A percentile compares a stretch with the other conserved stretches of the same genome.
Evolutionary conservation across 129 eudicot species (phyloP).

Genomic region (Cynara cardunculus): DNA sequence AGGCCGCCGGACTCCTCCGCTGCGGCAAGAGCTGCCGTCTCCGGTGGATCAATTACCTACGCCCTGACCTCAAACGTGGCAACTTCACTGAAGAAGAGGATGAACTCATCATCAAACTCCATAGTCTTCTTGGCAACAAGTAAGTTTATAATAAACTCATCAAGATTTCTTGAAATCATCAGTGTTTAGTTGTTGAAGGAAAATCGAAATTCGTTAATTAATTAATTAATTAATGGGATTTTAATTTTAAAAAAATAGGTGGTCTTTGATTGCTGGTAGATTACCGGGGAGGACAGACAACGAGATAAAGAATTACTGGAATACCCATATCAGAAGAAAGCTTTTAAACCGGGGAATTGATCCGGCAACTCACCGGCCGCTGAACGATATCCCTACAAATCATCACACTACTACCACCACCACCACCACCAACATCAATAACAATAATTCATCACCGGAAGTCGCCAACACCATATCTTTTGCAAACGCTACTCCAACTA

Average conservation of each 20-base stretch:
- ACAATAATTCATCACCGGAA: conserved; percentile 16
- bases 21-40: conserved; percentile 99
- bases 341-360: conserved; percentile 85
- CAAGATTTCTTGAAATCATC: neutral
- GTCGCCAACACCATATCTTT: conserved; percentile 36
- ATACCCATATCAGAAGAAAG: conserved; percentile 87
- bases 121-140: conserved; percentile 94
- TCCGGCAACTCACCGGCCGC: conserved; percentile 78
- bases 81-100: conserved; percentile 90
- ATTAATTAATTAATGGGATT: neutral
- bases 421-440: neutral
- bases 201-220: neutral
- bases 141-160: conserved; percentile 35
- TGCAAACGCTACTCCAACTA: conserved; percentile 26
- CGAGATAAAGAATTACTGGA: conserved; percentile 96
- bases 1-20: conserved; percentile 96
- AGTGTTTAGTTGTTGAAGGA: too few relatives aligned
- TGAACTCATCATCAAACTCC: conserved; percentile 85
- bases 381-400: conserved; percentile 34
- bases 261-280: conserved; percentile 98
- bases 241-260: conserved; percentile 34
- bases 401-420: conserved; percentile 35
- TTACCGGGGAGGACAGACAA: conserved; percentile 94
- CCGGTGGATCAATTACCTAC: conserved; percentile 89
- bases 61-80: conserved; percentile 95